Conservation (phyloP, 2,329 filamentous ascomycete species). For the Fusarium sororula region DNA sequence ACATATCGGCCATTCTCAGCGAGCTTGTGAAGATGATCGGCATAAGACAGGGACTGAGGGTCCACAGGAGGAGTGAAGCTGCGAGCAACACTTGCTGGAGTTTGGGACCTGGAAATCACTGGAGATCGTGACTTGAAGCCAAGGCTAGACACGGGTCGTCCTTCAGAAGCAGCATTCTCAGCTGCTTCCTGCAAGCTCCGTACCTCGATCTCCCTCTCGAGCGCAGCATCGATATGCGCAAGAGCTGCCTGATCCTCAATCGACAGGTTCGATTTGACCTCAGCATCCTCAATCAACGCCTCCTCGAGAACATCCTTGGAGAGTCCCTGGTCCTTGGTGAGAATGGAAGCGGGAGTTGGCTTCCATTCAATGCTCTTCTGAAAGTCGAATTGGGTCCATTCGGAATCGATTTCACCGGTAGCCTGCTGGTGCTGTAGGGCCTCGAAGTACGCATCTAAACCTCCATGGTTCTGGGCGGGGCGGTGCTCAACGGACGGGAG, state of each 20-base stretch:
- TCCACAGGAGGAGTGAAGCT: conserved; percentile 70
- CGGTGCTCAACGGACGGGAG: conserved; percentile 62
- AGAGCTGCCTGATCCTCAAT: conserved; percentile 67
- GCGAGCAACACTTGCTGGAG: conserved; percentile 59
- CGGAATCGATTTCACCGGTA: conserved; percentile 71
- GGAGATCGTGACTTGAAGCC: conserved; percentile 55
- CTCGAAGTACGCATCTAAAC: conserved; percentile 90
- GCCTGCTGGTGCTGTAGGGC: conserved; percentile 84
- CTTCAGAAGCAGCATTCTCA: conserved; percentile 52
- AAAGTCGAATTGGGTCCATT: conserved; percentile 94
- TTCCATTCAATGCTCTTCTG: conserved; percentile 92
- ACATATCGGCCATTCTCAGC: conserved; percentile 77
- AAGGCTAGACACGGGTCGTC: conserved; percentile 51
- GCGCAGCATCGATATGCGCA: conserved; percentile 85
- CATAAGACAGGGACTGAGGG: conserved; percentile 74
- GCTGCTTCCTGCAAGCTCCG: conserved; percentile 57
- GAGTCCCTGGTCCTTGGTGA: conserved; percentile 67
- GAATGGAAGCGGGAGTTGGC: conserved; percentile 63
- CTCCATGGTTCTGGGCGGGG: conserved; percentile 65
- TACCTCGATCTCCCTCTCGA: conserved; percentile 78
- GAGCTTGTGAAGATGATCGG: conserved; percentile 80
- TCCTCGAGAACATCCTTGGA: conserved; percentile 45
- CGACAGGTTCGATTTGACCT: conserved; percentile 51
- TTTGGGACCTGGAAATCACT: conserved; percentile 50
- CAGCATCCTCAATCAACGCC: conserved; percentile 49